Evolutionary conservation across 1,284 basidiomycete species (phyloP).

Genomic region (Puccinia polysora): DNA sequence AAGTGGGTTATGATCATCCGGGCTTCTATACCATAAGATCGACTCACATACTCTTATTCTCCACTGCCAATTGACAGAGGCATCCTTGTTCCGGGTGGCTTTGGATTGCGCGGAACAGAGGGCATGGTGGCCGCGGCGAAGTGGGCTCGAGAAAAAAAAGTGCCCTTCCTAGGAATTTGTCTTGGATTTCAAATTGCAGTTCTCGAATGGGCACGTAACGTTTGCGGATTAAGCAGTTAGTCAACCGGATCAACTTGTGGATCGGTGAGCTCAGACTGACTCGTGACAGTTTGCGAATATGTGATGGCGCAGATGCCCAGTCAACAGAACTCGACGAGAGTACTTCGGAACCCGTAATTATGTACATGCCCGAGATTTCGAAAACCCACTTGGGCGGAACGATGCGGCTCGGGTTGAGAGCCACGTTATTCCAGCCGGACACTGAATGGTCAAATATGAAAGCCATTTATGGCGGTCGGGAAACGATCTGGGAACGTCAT

Average conservation of each 20-base stretch:
- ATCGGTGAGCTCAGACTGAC: constrained; percentile 18
- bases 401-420: constrained; percentile 91
- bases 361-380: constrained; percentile 99
- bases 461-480: constrained; percentile 76
- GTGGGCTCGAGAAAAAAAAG: constrained; percentile 89
- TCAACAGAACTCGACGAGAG: constrained; percentile 73
- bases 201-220: constrained; percentile 86
- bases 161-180: constrained; percentile 95
- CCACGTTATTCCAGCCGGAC: constrained; percentile 74
- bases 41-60: constrained; percentile 7
- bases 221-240: constrained; percentile 68
- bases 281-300: constrained; percentile 6
- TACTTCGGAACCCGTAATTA: constrained; percentile 67
- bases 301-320: constrained; percentile 64
- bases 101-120: constrained; percentile 87
- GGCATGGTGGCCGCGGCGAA: constrained; percentile 97
- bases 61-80: constrained; percentile 59
- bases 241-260: not conserved
- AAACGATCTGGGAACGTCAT: constrained; percentile 91
- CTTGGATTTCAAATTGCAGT: constrained; percentile 97
- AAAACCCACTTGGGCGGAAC: constrained; percentile 97
- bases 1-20: constrained; percentile 58
- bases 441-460: constrained; percentile 60
- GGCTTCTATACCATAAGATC: not conserved
- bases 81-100: constrained; percentile 92